Conservation (phyloP, 2,329 filamentous ascomycete species). For the Phoma herbarum region DNA sequence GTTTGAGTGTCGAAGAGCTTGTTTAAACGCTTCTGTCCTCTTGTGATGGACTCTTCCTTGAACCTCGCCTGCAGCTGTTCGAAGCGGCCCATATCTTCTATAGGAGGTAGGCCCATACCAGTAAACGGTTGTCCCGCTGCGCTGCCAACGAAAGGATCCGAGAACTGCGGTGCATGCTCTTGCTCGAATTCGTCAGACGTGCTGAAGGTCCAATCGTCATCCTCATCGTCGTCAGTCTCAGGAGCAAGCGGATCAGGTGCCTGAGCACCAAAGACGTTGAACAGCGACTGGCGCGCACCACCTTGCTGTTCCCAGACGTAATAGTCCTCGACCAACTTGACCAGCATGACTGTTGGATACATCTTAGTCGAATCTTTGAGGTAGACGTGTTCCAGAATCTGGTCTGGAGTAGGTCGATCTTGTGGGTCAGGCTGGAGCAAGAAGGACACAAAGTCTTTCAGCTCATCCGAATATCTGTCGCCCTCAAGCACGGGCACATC, state of each 20-base stretch:
- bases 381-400: slow-evolving; percentile 75
- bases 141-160: slow-evolving; percentile 55
- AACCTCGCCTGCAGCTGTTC: slow-evolving; percentile 58
- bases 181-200: slow-evolving; percentile 68
- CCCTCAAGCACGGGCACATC: slow-evolving; percentile 73
- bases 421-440: slow-evolving; percentile 75
- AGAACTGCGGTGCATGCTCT: slow-evolving; percentile 52
- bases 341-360: slow-evolving; percentile 71
- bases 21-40: slow-evolving; percentile 65
- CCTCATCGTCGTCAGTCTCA: slow-evolving; percentile 53
- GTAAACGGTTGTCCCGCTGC: slow-evolving; percentile 30
- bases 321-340: slow-evolving; percentile 74
- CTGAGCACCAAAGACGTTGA: slow-evolving; percentile 66
- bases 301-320: slow-evolving; percentile 79
- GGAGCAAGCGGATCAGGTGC: slow-evolving; percentile 61
- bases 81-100: slow-evolving; percentile 43
- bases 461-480: slow-evolving; percentile 71
- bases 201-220: slow-evolving; percentile 72
- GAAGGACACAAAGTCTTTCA: slow-evolving; percentile 76
- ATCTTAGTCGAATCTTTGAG: slow-evolving; percentile 68
- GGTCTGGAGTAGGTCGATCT: slow-evolving; percentile 73
- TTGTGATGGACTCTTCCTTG: slow-evolving; percentile 65
- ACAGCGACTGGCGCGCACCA: slow-evolving; percentile 72
- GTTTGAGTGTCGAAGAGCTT: slow-evolving; percentile 65
- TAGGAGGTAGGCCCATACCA: slow-evolving; percentile 52